Base-by-base conservation (phyloP, 2,329 filamentous ascomycete genomes). In the Ceratocystis smalleyi region DNA sequence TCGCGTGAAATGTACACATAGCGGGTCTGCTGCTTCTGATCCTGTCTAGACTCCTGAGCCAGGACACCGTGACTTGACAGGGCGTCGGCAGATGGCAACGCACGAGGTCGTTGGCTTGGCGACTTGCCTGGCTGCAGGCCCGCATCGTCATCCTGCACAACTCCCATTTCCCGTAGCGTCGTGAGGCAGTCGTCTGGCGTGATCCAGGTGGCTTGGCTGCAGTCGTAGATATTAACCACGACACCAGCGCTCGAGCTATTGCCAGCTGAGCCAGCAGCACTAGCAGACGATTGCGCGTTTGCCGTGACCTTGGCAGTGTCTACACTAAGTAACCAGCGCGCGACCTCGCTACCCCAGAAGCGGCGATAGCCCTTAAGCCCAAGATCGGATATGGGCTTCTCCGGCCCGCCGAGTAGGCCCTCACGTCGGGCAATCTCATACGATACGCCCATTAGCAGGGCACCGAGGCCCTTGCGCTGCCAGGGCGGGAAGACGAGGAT, bases 401-500 rank as follows among this genome's bases (percentile, higher is more conserved):
- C 94, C 0, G 94, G 94, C 0, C 94, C 92, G 43, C 94, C 94
- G 32, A 96, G 81, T 54, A 92, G 79, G 5, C 85, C 85, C 71
- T 97, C 91, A 64, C 88, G 83, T 59, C 85, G 83, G 22, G 91
- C 92, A 59, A 99, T 86, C 73, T 94, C 91, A 74, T 99, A 99
- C 45, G 89, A 95, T 1, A 94, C 84, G 4, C 89, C 91, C 84
- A 99, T 97, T 40, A 99, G 79, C 61, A 97, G 77, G 62, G 89
- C 85, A 0, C 94, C 94, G 0, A 97, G 81, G 1, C 92, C 91
- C 68, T 90, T 91, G 68, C 88, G 86, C 74, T 97, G 92, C 84
- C 92, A 97, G 0, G 94, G 94, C 1, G 94, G 94, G 71, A 97
- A 97, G 17, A 97, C 83, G 5, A 97, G 79, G 69, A 99, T 99